phyloP scores from a whole-genome alignment of 106 monocot genomes.

The Iris macrosiphon region DNA sequence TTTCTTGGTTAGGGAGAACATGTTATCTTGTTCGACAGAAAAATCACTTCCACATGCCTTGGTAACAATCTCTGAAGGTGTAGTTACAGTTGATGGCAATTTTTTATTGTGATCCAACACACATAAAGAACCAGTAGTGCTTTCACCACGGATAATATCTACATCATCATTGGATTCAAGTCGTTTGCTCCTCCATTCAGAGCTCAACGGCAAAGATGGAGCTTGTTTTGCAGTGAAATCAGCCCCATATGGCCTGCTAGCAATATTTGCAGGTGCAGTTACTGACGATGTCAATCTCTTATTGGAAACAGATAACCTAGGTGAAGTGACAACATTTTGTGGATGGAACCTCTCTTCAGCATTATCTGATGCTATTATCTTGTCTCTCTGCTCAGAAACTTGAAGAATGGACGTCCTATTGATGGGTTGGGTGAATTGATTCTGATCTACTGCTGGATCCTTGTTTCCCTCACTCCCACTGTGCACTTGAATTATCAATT shows the following conservation, averaged over 20 bases:
- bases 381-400: no score
- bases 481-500: background rate
- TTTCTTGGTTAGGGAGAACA: background rate
- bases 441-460: background rate
- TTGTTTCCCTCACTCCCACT: background rate
- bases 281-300: background rate
- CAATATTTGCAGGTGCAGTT: background rate
- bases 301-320: background rate
- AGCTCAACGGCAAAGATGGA: background rate
- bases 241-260: no score
- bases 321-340: background rate
- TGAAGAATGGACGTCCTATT: no score
- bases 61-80: background rate
- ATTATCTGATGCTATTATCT: background rate
- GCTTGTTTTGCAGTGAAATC: background rate
- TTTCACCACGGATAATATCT: background rate
- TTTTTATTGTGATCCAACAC: background rate
- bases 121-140: background rate
- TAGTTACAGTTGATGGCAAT: background rate
- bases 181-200: background rate
- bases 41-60: background rate
- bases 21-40: background rate
- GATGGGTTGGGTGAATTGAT: background rate
- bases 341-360: background rate
- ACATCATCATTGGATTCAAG: background rate